Evolutionary conservation across 1,284 basidiomycete species (phyloP), one percentile per base, ranked within the genome.

Genomic region (Termitomyces sp.): DNA sequence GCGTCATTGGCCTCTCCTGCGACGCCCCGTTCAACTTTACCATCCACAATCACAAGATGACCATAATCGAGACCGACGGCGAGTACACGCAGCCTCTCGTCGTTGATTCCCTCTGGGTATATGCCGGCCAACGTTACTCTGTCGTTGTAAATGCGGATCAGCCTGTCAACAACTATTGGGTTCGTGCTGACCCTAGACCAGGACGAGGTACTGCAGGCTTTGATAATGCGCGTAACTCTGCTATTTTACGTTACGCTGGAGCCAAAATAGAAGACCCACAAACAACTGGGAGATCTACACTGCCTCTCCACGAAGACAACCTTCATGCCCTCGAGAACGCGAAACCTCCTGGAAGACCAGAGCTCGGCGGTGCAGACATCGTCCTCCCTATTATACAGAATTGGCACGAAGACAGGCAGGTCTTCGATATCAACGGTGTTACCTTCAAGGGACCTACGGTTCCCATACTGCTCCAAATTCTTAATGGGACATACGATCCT

Each of bases 51-150:
- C 75, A 77, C 53, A 60, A 61, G 11, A 43, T 73, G 14, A 70
- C 65, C 7, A 54, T 75, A 54, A 75, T 75, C 39, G 74, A 76
- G 60, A 69, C 66, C 0, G 73, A 75, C 42, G 74, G 74, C 5
- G 52, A 67, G 40, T 62, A 67, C 34, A 46, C 43, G 16, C n/a
- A 30, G 3, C 53, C 55, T 6, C 8, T 55, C 1, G 33, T 38
- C 5, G 56, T 52, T 0, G 60, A 61, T n/a, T 43, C 40, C 3
- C 42, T 61, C 16, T 50, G 57, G 48, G 67, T 62, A 21, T 69
- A 71, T 46, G 67, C 74, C 18, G 68, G 57, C 10, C 68, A 74
- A 50, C 68, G 72, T 1, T 74, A 75, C 49, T 74, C 72, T 3
- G 64, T 72, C 34, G 57, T 74, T 30, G 47, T 75, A 7, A 62